Conservation (phyloP, 306 rosid species). For the Rubus parviflorus region DNA sequence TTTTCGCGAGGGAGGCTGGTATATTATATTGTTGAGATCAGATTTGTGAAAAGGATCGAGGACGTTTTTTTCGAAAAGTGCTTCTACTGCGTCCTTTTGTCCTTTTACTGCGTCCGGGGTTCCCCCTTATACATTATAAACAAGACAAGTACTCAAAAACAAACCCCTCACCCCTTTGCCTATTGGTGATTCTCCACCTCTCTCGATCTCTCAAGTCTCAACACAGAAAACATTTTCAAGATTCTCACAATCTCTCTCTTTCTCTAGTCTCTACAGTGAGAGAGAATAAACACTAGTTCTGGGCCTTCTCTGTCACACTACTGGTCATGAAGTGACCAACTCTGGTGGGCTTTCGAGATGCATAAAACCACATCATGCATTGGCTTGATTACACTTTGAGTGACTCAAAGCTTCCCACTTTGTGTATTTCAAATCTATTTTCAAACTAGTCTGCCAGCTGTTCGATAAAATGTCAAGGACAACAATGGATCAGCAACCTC, state of each 20-base stretch:
- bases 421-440: not conserved
- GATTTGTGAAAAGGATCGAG: not conserved
- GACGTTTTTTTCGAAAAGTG: slow-evolving; percentile 44
- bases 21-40: too few species aligned
- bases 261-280: not conserved
- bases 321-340: slow-evolving; percentile 16
- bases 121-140: slow-evolving; percentile 10
- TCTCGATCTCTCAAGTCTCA: not conserved
- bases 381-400: not conserved
- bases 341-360: not conserved
- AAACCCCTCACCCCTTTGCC: not conserved
- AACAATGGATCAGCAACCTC: slow-evolving; percentile 22
- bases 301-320: not conserved
- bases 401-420: not conserved
- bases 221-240: not conserved
- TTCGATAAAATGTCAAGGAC: slow-evolving; percentile 43
- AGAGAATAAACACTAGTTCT: slow-evolving; percentile 9
- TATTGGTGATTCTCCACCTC: not conserved
- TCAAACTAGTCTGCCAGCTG: not conserved
- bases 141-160: not conserved
- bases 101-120: slow-evolving; percentile 42
- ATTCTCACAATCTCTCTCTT: not conserved
- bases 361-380: slow-evolving; percentile 12
- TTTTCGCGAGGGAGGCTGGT: too few species aligned
- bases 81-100: slow-evolving; percentile 53